These are phyloP conservation scores for Cutaneotrichosporon sp. DNA, from an alignment of 1,284 basidiomycete genomes.

Conservation along the genomic window DNA sequence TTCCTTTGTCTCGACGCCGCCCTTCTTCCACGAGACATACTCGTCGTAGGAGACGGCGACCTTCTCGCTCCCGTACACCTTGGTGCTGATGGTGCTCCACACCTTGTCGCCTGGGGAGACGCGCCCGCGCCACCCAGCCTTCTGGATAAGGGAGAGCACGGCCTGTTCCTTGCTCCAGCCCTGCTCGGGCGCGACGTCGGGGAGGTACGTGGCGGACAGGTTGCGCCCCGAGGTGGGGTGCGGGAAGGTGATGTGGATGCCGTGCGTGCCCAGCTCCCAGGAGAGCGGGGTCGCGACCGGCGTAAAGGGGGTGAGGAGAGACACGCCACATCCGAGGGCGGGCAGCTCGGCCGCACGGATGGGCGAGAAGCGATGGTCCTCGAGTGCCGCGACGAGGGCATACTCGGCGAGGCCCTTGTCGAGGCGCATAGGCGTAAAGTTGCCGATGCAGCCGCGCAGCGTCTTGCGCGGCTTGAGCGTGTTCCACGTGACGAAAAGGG, in stretches of 20 bases:
- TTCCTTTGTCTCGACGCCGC: neutral
- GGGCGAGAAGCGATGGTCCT: slow-evolving; percentile 60
- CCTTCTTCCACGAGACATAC: slow-evolving; percentile 53
- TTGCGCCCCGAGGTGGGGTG: slow-evolving; percentile 64
- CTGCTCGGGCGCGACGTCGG: slow-evolving; percentile 87
- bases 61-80: slow-evolving; percentile 82
- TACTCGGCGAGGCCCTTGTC: slow-evolving; percentile 82
- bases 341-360: slow-evolving; percentile 76
- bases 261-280: slow-evolving; percentile 90
- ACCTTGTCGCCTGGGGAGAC: slow-evolving; percentile 69
- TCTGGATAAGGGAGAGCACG: slow-evolving; percentile 84
- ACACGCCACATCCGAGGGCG: slow-evolving; percentile 74
- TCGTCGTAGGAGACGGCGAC: slow-evolving; percentile 72
- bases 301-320: slow-evolving; percentile 90
- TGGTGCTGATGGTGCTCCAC: slow-evolving; percentile 71
- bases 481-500: slow-evolving; percentile 97
- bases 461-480: slow-evolving; percentile 52
- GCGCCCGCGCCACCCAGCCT: slow-evolving; percentile 81
- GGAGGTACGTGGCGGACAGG: slow-evolving; percentile 90
- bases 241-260: slow-evolving; percentile 84
- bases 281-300: slow-evolving; percentile 80
- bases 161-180: slow-evolving; percentile 90
- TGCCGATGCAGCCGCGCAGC: slow-evolving; percentile 93
- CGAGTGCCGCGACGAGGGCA: slow-evolving; percentile 67
- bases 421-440: slow-evolving; percentile 77